Base-by-base conservation (phyloP, 768 basidiomycete species). In the Termitomyces heimii region DNA sequence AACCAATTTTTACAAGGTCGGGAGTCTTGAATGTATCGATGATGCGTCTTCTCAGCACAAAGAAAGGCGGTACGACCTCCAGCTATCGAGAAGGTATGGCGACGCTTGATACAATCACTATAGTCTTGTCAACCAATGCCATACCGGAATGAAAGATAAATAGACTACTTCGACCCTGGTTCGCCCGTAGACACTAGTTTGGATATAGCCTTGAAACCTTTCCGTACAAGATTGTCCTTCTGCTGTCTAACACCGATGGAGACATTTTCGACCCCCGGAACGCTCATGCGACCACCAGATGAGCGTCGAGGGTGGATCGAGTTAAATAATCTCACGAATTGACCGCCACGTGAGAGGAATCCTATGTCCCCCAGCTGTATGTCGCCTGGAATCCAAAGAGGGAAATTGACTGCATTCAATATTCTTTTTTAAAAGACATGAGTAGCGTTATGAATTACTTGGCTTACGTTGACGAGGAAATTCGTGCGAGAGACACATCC, bases 401-500 rank as follows among this genome's bases (percentile, higher is more conserved):
- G 57, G 9, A 61, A 22, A 46, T 61, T 61, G n/a, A 61, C 60
- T 61, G 31, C 6, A 42, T 4, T 31, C 4, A 8, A 24, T 12
- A 51, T 7, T 0, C 1, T 7, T 37, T 20, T 3, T n/a, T 20
- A 8, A 37, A 13, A 1, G 12, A 28, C 20, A 12, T 14, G 16
- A 26, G 9, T 1, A 5, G 2, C 7, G 9, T 2, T 14, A 6
- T 47, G 1, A 9, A n/a, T 20, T 6, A 29, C 6, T 40, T n/a
- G n/a, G n/a, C 56, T 56, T 29, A 60, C 59, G 46, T 22, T 56
- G 56, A 34, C 52, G 59, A 35, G 59, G 59, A 24, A 56, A 60
- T 45, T 57, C 55, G 43, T 60, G 59, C 16, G 59, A 60, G 20
- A 60, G 56, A 20, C 59, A 60, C n/a, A 45, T 52, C 10, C 59